Percentiles rank a stretch among this genome's conserved stretches.
Conservation (phyloP, 352 stramenopile genomes). For the Phytopythium litorale region DNA sequence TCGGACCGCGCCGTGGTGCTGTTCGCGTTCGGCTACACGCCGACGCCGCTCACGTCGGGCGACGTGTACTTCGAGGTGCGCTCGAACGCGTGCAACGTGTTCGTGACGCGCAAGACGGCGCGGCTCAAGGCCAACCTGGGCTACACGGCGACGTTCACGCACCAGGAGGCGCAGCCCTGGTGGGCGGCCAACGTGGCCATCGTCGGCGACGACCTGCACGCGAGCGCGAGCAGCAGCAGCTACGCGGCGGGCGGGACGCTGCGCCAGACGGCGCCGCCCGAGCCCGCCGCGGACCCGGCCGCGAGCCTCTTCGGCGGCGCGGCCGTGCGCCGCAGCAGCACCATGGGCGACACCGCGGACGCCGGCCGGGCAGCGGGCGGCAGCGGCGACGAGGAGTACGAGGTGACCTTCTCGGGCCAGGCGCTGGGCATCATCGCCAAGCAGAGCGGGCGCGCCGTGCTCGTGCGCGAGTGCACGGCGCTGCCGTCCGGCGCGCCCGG, state of each 20-base stretch:
- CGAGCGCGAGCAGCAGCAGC: conserved; percentile 19
- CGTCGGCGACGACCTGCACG: conserved; percentile 73
- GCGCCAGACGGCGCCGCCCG: conserved; percentile 5
- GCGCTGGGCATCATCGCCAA: conserved; percentile 71
- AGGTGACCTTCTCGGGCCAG: conserved; percentile 56
- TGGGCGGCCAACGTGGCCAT: conserved; percentile 81
- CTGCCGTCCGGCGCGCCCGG: conserved; percentile 42
- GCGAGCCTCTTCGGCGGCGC: conserved; percentile 24
- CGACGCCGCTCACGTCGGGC: conserved; percentile 74
- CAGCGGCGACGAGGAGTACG: conserved; percentile 48
- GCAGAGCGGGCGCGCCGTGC: conserved; percentile 51
- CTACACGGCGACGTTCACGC: conserved; percentile 80
- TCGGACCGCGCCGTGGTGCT: conserved; percentile 66
- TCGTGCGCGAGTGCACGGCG: conserved; percentile 62
- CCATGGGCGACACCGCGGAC: neutral
- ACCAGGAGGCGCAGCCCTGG: conserved; percentile 77
- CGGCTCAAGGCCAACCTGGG: conserved; percentile 70
- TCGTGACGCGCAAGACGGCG: conserved; percentile 73
- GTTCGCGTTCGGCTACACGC: conserved; percentile 85
- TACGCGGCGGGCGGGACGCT: conserved; percentile 1
- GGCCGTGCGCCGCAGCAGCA: conserved; percentile 3
- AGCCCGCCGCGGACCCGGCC: conserved; percentile 10
- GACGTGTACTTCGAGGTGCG: conserved; percentile 83
- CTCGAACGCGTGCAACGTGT: conserved; percentile 82
- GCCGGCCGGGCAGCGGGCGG: too few relatives aligned